Evolutionary conservation across 2,329 filamentous ascomycete genomes (phyloP).

Genomic region (Fusarium piperis): DNA sequence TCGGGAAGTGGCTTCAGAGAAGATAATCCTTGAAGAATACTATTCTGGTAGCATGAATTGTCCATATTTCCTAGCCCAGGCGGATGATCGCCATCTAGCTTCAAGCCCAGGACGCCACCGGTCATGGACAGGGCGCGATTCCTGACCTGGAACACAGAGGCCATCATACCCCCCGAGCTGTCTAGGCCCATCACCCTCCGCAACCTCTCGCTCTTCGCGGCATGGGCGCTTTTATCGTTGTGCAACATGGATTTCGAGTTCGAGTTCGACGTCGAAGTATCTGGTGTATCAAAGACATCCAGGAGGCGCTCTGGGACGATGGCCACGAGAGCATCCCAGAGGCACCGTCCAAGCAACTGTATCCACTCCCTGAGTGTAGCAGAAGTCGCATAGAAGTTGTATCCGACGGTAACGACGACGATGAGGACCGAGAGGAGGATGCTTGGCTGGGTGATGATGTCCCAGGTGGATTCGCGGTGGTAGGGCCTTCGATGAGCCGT

Average conservation of each 20-base stretch:
- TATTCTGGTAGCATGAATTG: conserved; percentile 98
- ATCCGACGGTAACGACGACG: conserved; percentile 46
- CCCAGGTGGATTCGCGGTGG: conserved; percentile 41
- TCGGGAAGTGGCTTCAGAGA: conserved; percentile 75
- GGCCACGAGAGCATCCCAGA: conserved; percentile 71
- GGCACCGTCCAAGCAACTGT: conserved; percentile 50
- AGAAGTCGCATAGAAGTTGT: conserved; percentile 49
- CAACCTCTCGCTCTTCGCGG: conserved; percentile 72
- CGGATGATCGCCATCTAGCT: conserved; percentile 56
- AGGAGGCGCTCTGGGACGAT: conserved; percentile 66
- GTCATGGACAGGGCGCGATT: conserved; percentile 66
- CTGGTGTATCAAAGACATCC: conserved; percentile 65
- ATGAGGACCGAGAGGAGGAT: conserved; percentile 48
- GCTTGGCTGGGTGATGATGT: conserved; percentile 48
- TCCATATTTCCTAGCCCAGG: conserved; percentile 88
- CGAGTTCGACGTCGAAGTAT: conserved; percentile 57
- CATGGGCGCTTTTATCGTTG: conserved; percentile 55
- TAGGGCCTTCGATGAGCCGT: conserved; percentile 46
- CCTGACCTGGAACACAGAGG: conserved; percentile 66
- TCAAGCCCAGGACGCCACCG: conserved; percentile 52
- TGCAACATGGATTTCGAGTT: conserved; percentile 52
- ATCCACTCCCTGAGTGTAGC: conserved; percentile 43
- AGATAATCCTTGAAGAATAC: conserved; percentile 85
- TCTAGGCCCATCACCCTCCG: conserved; percentile 70
- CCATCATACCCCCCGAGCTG: conserved; percentile 61